Evolutionary conservation across 768 basidiomycete genomes (phyloP).

Genomic region (Russula ochroleuca): DNA sequence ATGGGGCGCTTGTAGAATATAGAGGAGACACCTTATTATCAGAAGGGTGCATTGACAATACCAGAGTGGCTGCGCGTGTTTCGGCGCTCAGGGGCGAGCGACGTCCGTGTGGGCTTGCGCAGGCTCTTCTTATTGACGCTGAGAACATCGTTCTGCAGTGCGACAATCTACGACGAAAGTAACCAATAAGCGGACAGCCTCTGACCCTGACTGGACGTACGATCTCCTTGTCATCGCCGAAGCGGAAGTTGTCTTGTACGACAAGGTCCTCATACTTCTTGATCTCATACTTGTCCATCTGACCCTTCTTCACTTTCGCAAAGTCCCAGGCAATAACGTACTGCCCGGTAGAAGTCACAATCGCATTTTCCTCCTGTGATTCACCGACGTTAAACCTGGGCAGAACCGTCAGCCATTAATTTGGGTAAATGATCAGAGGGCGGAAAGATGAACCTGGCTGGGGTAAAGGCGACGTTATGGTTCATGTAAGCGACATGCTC

Average conservation of each 20-base stretch:
- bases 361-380: slow-evolving; percentile 87
- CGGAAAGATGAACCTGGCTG: slow-evolving; percentile 65
- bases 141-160: slow-evolving; percentile 88
- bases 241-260: slow-evolving; percentile 97
- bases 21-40: neutral
- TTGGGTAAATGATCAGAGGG: neutral
- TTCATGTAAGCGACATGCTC: slow-evolving; percentile 97
- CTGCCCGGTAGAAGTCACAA: slow-evolving; percentile 89
- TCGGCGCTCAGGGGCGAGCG: slow-evolving; percentile 49
- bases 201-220: slow-evolving; percentile 44
- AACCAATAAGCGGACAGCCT: slow-evolving; percentile 13
- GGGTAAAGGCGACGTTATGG: slow-evolving; percentile 78
- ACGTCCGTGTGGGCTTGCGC: slow-evolving; percentile 73
- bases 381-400: slow-evolving; percentile 88
- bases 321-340: slow-evolving; percentile 98
- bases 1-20: neutral
- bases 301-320: slow-evolving; percentile 88
- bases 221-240: slow-evolving; percentile 95
- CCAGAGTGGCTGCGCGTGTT: slow-evolving; percentile 22
- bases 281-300: slow-evolving; percentile 89
- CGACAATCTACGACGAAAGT: slow-evolving; percentile 68
- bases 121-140: slow-evolving; percentile 92
- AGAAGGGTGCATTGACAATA: slow-evolving; percentile 27
- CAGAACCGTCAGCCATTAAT: neutral
- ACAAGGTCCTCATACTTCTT: slow-evolving; percentile 93